Evolutionary conservation across 169 alveolate genomes (phyloP).

Genomic region (Babesia ovata): DNA sequence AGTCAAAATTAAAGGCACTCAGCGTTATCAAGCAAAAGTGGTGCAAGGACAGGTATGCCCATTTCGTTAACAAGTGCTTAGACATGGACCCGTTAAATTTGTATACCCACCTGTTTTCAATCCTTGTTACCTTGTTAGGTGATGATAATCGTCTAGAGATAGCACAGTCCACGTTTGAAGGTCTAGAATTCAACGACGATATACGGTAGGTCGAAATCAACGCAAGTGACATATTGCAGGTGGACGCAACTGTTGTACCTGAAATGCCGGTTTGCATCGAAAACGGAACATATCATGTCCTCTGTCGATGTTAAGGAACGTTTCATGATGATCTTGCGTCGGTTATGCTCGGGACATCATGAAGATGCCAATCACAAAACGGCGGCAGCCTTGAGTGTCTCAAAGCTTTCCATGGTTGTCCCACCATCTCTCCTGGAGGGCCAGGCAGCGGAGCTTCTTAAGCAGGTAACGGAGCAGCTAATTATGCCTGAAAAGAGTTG

Average conservation of each 20-base stretch:
- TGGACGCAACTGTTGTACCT: slow-evolving; percentile 31
- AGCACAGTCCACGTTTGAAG: not conserved
- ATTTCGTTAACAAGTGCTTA: not conserved
- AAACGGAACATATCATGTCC: not conserved
- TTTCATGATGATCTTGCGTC: not conserved
- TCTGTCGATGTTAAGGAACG: not conserved
- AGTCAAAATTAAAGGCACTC: not conserved
- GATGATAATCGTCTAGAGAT: not conserved
- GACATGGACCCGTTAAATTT: not conserved
- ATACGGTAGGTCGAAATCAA: not conserved
- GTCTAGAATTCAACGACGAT: slow-evolving; percentile 12
- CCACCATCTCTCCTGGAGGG: not conserved
- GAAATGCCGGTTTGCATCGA: not conserved
- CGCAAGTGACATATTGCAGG: not conserved
- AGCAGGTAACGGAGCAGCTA: not conserved
- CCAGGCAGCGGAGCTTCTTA: slow-evolving; percentile 5
- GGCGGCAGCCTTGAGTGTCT: not conserved
- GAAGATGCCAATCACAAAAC: not conserved
- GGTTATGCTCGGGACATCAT: not conserved
- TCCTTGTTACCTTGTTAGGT: not conserved
- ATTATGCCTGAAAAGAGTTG: not conserved
- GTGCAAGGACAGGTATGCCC: not conserved
- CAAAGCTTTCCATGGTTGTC: slow-evolving; percentile 3
- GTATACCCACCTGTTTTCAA: slow-evolving; percentile 19
- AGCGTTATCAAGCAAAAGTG: slow-evolving; percentile 4